These are phyloP conservation scores for Aspergillus viridinutans DNA, from an alignment of 2,329 filamentous ascomycete genomes.

Conservation along the genomic window DNA sequence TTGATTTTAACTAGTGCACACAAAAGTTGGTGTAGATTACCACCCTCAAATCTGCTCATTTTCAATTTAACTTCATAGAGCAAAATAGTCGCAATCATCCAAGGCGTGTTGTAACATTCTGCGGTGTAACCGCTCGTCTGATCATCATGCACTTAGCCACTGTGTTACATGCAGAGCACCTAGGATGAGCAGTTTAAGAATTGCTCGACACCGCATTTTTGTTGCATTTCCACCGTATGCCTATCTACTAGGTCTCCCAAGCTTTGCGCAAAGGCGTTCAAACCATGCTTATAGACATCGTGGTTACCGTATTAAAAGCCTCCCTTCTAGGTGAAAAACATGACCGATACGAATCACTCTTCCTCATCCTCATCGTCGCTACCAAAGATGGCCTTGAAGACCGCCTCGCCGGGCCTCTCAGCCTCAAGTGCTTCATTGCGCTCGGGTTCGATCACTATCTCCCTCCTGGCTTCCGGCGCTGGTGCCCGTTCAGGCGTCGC, in stretches of 20 bases:
- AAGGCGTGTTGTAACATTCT: conserved; percentile 5
- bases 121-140: conserved; percentile 5
- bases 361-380: conserved; percentile 70
- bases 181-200: background rate
- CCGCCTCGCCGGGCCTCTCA: conserved; percentile 68
- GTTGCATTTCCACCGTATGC: background rate
- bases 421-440: conserved; percentile 75
- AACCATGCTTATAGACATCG: too few species aligned
- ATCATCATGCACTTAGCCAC: background rate
- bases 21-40: background rate
- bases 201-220: background rate
- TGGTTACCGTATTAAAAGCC: too few species aligned
- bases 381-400: conserved; percentile 92
- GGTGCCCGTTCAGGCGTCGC: conserved; percentile 9
- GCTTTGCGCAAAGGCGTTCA: too few species aligned
- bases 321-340: background rate
- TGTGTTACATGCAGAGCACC: background rate
- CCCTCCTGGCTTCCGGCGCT: conserved; percentile 12
- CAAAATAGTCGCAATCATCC: background rate
- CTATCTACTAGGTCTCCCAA: background rate
- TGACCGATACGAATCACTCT: conserved; percentile 9
- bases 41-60: background rate
- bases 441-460: conserved; percentile 60
- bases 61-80: background rate
- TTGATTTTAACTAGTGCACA: too few species aligned